Conservation (phyloP, 768 basidiomycete genomes). For the Suillus brevipes region DNA sequence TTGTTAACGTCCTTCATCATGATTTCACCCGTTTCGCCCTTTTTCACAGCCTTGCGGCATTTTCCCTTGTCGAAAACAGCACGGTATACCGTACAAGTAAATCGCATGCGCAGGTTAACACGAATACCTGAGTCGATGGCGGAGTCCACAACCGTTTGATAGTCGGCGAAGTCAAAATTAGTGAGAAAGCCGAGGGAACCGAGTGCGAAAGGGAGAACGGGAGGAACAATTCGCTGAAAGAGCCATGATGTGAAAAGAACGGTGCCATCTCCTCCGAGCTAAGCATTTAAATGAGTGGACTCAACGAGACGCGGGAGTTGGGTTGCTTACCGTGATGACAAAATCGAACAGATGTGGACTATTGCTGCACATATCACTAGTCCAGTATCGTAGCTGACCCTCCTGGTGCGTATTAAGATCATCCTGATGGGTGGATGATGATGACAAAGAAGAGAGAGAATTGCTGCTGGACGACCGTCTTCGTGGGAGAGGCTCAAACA, state of each 20-base stretch:
- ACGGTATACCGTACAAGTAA: conserved; percentile 98
- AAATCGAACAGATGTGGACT: conserved; percentile 96
- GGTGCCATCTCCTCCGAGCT: conserved; percentile 98
- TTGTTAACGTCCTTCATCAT: conserved; percentile 92
- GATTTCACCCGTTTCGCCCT: conserved; percentile 92
- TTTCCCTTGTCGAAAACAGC: conserved; percentile 75
- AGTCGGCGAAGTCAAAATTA: conserved; percentile 91
- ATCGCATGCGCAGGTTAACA: conserved; percentile 97
- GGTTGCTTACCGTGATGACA: conserved; percentile 83
- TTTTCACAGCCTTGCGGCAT: conserved; percentile 82
- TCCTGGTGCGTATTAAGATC: conserved; percentile 50
- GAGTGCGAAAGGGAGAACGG: conserved; percentile 94
- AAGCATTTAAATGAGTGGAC: conserved; percentile 17
- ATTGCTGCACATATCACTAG: conserved; percentile 89
- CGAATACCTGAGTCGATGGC: conserved; percentile 91
- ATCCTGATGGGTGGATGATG: conserved; percentile 44
- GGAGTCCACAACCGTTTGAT: conserved; percentile 82
- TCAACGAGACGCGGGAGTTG: neutral
- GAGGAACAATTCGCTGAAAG: conserved; percentile 98
- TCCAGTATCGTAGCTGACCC: conserved; percentile 97
- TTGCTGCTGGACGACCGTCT: conserved; percentile 71
- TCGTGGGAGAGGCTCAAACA: conserved; percentile 78
- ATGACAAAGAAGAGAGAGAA: conserved; percentile 58
- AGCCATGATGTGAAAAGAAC: conserved; percentile 99
- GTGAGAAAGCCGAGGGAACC: conserved; percentile 98